Evolutionary conservation across 2,329 filamentous ascomycete species (phyloP), one percentile per base, ranked within the genome.

Genomic region (Nectriaceae sp.): DNA sequence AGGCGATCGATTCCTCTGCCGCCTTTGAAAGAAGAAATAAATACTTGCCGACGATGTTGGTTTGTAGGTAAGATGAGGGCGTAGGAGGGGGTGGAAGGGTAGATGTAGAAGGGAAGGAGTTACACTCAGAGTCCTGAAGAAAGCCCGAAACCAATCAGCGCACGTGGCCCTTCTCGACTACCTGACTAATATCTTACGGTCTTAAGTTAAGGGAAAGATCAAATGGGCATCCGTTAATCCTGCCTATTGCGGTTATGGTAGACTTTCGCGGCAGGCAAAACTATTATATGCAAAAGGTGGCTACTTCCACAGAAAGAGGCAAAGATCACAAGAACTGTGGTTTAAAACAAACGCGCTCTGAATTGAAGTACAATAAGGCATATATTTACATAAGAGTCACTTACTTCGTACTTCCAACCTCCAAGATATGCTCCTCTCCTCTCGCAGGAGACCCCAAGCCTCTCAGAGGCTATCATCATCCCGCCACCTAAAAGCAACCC

Each of bases 11-110:
- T 20, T 11, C 29, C 33, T 40, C 37, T 43, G 42, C 48, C 44
- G 46, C 45, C 55, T 24, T 26, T 21, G 43, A 46, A 54, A 39
- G 39, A 38, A 21, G 46, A 45, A 55, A 61, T 58, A 45, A 36
- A 63, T 63, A 55, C 45, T 61, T 46, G 45, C 47, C 47, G 50
- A 47, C 42, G 50, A 44, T 39, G 26, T 31, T n/a, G n/a, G 33
- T 44, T 47, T 35, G 47, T 61, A 63, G 57, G 56, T 44, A 41
- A 44, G 39, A 44, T 36, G 42, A 36, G 35, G 37, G 21, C 37
- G 53, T 56, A 55, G 59, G 43, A 51, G 46, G 35, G 42, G 19
- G 26, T 21, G 20, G 44, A 38, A 24, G 35, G 44, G 40, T 22
- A 33, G 39, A 40, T 40, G n/a, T 36, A 44, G 15, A 11, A 31